Percentiles rank a stretch among this genome's conserved stretches.
Conservation (phyloP, 2,329 filamentous ascomycete species). For the Nothophoma quercina region DNA sequence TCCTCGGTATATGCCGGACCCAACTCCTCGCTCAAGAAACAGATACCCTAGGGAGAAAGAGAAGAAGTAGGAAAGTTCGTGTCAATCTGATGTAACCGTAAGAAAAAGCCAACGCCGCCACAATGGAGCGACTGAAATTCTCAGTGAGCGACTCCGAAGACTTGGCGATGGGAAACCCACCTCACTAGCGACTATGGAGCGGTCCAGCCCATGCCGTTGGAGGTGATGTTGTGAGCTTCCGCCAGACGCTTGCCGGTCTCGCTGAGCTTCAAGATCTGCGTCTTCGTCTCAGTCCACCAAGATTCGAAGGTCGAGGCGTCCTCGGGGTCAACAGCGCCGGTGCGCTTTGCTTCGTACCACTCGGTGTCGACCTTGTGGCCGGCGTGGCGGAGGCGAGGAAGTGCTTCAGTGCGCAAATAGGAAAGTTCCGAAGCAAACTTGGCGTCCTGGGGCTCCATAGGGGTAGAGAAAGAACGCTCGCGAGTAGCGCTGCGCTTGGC, state of each 20-base stretch:
- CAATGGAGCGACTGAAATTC: constrained; percentile 2
- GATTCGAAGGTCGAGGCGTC: constrained; percentile 46
- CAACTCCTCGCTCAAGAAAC: constrained; percentile 35
- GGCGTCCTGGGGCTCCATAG: constrained; percentile 44
- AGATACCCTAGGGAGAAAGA: constrained; percentile 15
- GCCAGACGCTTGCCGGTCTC: constrained; percentile 40
- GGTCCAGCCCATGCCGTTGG: constrained; percentile 46
- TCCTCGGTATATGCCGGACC: constrained; percentile 23
- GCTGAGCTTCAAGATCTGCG: constrained; percentile 42
- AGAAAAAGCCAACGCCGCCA: constrained; percentile 13
- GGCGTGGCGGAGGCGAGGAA: constrained; percentile 54
- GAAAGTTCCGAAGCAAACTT: constrained; percentile 48
- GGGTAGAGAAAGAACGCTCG: constrained; percentile 44
- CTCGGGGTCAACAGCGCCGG: constrained; percentile 20
- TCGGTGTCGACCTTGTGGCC: constrained; percentile 45
- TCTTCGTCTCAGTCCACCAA: constrained; percentile 52
- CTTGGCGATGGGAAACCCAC: constrained; percentile 21
- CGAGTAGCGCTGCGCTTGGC: constrained; percentile 27
- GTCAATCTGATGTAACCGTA: constrained; percentile 11
- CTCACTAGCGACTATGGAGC: constrained; percentile 45
- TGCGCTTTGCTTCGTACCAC: constrained; percentile 43
- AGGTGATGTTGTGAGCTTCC: constrained; percentile 29
- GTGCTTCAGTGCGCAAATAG: constrained; percentile 50
- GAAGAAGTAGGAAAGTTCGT: constrained; percentile 1
- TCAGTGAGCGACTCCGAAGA: constrained; percentile 18